Conservation (phyloP, 129 eudicot species). For the Lactuca saligna region DNA sequence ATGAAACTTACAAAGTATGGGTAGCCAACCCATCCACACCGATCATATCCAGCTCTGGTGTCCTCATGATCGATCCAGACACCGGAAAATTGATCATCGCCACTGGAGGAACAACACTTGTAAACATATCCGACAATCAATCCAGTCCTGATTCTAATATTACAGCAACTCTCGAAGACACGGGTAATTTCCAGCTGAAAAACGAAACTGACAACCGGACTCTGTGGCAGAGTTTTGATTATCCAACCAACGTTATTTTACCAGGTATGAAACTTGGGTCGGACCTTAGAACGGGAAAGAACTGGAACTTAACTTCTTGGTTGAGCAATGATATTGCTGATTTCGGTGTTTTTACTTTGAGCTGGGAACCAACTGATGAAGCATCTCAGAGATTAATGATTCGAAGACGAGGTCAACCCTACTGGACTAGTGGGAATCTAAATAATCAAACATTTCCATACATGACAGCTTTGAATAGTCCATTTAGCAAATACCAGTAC, state of each 20-base stretch:
- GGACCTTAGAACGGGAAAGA: too few relatives aligned
- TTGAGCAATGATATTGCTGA: too few relatives aligned
- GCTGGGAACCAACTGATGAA: too few relatives aligned
- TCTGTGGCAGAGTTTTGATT: too few relatives aligned
- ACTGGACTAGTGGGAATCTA: too few relatives aligned
- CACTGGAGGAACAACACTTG: neutral
- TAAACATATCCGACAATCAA: slow-evolving; percentile 13
- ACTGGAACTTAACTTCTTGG: too few relatives aligned
- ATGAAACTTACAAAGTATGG: slow-evolving; percentile 21
- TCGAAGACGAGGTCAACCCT: too few relatives aligned
- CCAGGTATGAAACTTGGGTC: too few relatives aligned
- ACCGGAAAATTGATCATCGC: slow-evolving; percentile 24
- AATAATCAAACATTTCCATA: neutral
- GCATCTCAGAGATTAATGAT: too few relatives aligned
- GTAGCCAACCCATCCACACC: slow-evolving; percentile 36
- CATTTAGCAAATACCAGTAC: neutral
- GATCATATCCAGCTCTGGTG: slow-evolving; percentile 4
- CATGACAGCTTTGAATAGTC: neutral
- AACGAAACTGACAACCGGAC: slow-evolving; percentile 1
- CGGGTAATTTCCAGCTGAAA: slow-evolving; percentile 28
- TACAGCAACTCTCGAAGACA: slow-evolving; percentile 14
- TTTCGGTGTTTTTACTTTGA: too few relatives aligned
- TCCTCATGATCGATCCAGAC: slow-evolving; percentile 10
- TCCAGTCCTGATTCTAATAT: neutral
- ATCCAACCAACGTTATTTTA: too few relatives aligned